Conservation (phyloP, 768 basidiomycete species). For the Russula sp. region DNA sequence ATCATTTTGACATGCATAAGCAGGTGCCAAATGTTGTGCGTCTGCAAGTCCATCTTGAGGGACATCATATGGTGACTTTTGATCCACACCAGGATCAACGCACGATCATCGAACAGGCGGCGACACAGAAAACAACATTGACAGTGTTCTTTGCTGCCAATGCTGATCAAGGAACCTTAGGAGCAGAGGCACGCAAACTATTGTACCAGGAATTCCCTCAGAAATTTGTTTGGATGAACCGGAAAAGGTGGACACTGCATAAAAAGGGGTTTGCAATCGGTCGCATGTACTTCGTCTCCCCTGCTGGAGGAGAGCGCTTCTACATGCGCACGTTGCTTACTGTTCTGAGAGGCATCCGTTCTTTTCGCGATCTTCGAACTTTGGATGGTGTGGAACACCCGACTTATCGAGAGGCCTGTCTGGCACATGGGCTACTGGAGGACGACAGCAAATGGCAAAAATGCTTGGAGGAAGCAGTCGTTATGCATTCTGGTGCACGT, state of each 20-base stretch:
- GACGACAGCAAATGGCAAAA: background rate
- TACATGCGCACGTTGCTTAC: background rate
- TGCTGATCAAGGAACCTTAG: too few relatives aligned
- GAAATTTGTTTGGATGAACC: background rate
- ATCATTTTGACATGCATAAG: background rate
- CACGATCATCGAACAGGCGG: rapidly evolving
- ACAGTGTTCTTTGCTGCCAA: background rate
- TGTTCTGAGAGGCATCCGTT: background rate
- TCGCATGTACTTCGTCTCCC: background rate
- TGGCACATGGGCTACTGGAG: background rate
- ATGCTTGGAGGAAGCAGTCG: background rate
- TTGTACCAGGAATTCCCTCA: background rate
- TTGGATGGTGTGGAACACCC: background rate
- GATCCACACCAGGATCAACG: background rate
- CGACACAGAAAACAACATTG: background rate
- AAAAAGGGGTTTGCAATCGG: background rate
- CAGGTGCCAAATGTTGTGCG: background rate
- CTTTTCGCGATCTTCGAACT: background rate
- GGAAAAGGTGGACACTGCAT: background rate
- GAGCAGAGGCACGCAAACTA: background rate
- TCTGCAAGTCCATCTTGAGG: background rate
- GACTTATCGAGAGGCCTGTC: background rate
- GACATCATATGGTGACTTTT: background rate
- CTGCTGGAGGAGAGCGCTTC: too few relatives aligned
- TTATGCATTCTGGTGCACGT: too few relatives aligned